A percentile compares a stretch with the other conserved stretches of the same genome.
Evolutionary conservation across 805 yeast genomes (phyloP).

Genomic region (Wickerhamiella vanderwaltii): DNA sequence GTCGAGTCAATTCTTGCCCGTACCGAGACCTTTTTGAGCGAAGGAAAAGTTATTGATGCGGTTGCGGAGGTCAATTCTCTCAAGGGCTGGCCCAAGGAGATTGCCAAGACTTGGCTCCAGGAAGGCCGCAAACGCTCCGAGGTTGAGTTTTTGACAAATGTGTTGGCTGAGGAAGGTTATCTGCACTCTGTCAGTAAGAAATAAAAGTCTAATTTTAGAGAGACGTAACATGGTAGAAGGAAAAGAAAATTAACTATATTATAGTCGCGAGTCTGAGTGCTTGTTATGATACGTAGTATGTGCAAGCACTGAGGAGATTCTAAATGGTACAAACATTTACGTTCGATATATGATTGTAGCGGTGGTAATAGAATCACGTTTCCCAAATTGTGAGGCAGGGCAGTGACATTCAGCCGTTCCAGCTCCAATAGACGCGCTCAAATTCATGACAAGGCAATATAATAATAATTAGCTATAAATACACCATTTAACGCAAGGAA

Average conservation of each 20-base stretch:
- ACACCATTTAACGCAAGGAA: no score
- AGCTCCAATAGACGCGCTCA: no score
- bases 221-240: not conserved
- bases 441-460: no score
- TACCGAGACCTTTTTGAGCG: conserved; percentile 59
- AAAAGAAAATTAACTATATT: not conserved
- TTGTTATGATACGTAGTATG: no score
- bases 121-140: conserved; percentile 86
- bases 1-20: conserved; percentile 81
- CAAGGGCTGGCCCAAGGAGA: conserved; percentile 84
- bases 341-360: no score
- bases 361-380: no score
- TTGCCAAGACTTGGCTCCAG: conserved; percentile 83
- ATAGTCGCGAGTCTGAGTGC: no score
- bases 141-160: conserved; percentile 62
- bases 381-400: no score
- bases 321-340: no score
- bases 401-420: no score
- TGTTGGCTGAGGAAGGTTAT: conserved; percentile 29
- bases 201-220: not conserved
- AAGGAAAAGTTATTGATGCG: conserved; percentile 73
- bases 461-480: no score
- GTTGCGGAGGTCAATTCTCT: conserved; percentile 83
- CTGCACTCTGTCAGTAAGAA: conserved; percentile 18
- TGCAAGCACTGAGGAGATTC: no score